Conservation (phyloP, 1,284 basidiomycete genomes). For the Trichosporon sp. region DNA sequence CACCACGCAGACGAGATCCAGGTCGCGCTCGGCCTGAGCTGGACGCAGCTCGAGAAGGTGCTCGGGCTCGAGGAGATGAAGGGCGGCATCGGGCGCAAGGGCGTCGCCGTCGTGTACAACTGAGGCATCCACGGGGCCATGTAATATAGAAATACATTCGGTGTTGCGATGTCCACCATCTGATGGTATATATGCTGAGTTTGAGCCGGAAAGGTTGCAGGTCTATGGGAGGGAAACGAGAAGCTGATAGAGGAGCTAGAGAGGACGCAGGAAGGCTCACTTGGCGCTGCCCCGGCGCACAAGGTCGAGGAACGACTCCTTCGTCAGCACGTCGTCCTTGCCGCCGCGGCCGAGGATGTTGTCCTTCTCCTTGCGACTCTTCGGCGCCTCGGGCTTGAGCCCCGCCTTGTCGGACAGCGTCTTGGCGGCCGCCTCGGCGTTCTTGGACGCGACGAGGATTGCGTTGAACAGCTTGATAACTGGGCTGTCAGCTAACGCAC, state of each 20-base stretch:
- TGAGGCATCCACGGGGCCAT: too few species aligned
- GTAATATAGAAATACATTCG: constrained; percentile 5
- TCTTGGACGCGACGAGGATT: constrained; percentile 46
- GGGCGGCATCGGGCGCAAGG: constrained; percentile 38
- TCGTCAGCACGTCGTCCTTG: constrained; percentile 45
- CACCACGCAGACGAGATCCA: constrained; percentile 90
- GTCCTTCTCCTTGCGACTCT: constrained; percentile 47
- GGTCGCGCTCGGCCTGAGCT: constrained; percentile 72
- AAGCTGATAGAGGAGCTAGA: too few species aligned
- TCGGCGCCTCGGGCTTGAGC: constrained; percentile 36
- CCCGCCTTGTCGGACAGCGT: constrained; percentile 33
- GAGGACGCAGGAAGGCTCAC: neutral
- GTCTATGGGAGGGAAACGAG: neutral
- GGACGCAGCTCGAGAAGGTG: constrained; percentile 75
- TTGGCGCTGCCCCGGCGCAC: constrained; percentile 40
- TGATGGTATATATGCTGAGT: neutral
- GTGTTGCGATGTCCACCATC: neutral
- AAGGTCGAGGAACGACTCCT: constrained; percentile 51
- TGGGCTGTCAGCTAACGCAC: constrained; percentile 15
- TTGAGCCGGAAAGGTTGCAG: neutral
- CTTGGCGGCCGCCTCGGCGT: constrained; percentile 33
- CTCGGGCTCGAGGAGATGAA: constrained; percentile 50
- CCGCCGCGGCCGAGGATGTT: constrained; percentile 48
- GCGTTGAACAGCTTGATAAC: constrained; percentile 53
- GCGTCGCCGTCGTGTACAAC: constrained; percentile 35